Evolutionary conservation across 306 rosid species (phyloP).

Genomic region (Cucumis cinereus): DNA sequence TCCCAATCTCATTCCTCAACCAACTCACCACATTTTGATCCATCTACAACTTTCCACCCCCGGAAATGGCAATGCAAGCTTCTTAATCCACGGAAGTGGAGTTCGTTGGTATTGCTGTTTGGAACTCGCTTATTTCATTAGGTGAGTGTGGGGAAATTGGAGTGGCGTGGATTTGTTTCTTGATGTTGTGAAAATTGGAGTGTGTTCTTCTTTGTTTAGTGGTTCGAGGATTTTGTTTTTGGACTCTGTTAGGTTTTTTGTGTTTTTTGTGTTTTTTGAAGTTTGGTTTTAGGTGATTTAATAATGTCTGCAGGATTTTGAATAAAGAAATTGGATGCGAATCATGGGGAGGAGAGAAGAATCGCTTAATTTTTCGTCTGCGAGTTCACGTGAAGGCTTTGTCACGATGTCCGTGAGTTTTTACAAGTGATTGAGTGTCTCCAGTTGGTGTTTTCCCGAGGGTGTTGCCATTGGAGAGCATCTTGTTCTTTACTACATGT

Average conservation of each 20-base stretch:
- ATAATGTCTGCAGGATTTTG: constrained; percentile 20
- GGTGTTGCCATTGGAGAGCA: background rate
- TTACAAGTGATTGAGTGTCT: constrained; percentile 2
- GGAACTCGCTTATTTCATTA: background rate
- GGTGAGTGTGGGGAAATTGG: background rate
- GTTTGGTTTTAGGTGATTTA: background rate
- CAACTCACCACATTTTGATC: background rate
- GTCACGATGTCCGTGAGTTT: constrained; percentile 22
- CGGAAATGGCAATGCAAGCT: background rate
- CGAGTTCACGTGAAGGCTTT: constrained; percentile 38
- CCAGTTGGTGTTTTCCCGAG: background rate
- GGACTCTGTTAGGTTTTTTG: background rate
- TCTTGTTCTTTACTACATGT: background rate
- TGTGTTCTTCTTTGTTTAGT: background rate
- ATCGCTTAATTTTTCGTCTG: constrained; percentile 19
- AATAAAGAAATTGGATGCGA: constrained; percentile 1
- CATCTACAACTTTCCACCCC: background rate
- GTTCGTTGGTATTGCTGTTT: background rate
- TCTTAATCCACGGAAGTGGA: background rate
- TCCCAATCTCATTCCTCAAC: background rate
- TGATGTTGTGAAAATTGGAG: background rate
- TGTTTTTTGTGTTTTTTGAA: background rate
- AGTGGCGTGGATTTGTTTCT: background rate
- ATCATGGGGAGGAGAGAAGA: constrained; percentile 21
- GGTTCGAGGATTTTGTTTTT: background rate